Evolutionary conservation across 2,329 filamentous ascomycete genomes (phyloP).

Genomic region (Cladophialophora chaetospira): DNA sequence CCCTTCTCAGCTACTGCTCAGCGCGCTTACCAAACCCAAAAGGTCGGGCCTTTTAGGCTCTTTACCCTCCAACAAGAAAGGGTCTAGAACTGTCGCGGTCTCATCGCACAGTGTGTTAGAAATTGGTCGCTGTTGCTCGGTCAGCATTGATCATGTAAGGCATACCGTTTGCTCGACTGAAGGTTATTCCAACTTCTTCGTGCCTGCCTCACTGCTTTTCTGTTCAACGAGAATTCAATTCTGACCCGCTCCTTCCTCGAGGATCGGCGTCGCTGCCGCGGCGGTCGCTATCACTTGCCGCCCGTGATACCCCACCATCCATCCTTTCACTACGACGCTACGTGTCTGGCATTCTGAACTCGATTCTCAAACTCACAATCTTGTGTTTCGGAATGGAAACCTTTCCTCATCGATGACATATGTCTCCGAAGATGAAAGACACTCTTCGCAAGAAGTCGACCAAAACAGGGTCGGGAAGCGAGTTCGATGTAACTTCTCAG

Average conservation of each 20-base stretch:
- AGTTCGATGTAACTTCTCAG: conserved; percentile 19
- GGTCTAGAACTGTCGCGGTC: too few relatives aligned
- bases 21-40: not conserved
- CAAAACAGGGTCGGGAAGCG: conserved; percentile 16
- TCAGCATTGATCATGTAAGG: conserved; percentile 1
- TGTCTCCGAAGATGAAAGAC: conserved; percentile 23
- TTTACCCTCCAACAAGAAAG: not conserved
- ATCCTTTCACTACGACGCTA: not conserved
- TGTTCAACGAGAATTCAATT: not conserved
- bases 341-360: not conserved
- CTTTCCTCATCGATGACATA: not conserved
- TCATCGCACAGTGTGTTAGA: not conserved
- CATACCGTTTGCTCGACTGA: not conserved
- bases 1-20: not conserved
- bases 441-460: conserved; percentile 24
- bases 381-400: not conserved
- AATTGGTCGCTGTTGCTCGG: not conserved
- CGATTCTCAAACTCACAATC: not conserved
- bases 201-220: not conserved
- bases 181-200: not conserved
- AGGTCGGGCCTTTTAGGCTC: not conserved
- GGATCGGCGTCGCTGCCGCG: not conserved
- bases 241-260: not conserved
- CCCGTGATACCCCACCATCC: conserved; percentile 5
- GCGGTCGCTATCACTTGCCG: conserved; percentile 12